Conservation (phyloP, 495 filamentous ascomycete species). For the Aspergillus leporis region DNA sequence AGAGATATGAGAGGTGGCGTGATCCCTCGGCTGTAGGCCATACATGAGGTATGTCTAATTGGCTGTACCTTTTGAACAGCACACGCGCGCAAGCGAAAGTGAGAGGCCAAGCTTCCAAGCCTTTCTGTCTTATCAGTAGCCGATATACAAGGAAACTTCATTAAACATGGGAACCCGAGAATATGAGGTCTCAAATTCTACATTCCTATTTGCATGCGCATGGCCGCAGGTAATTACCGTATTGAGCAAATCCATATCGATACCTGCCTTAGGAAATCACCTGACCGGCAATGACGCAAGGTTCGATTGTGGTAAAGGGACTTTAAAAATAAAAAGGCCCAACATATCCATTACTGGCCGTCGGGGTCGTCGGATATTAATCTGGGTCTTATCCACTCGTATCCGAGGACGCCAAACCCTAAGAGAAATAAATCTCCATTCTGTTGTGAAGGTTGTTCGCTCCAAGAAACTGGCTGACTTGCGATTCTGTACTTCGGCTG, state of each 20-base stretch:
- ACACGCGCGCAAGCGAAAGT: no score
- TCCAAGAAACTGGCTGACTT: not conserved
- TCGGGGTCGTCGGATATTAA: slow-evolving; percentile 14
- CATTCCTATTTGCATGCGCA: not conserved
- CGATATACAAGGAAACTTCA: not conserved
- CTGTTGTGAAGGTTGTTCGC: not conserved
- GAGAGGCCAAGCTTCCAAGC: no score
- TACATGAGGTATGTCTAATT: not conserved
- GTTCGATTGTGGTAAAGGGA: slow-evolving; percentile 7
- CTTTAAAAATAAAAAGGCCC: not conserved
- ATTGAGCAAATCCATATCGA: not conserved
- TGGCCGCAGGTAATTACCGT: not conserved
- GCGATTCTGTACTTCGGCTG: not conserved
- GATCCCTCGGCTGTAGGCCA: not conserved
- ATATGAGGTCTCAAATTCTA: slow-evolving; percentile 5
- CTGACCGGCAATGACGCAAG: slow-evolving; percentile 14
- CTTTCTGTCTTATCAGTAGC: no score
- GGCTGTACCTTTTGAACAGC: not conserved
- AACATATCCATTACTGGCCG: slow-evolving; percentile 1
- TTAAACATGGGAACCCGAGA: not conserved
- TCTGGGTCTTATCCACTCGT: slow-evolving; percentile 8
- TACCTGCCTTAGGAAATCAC: not conserved
- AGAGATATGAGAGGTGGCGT: slow-evolving; percentile 4
- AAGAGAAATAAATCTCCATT: slow-evolving; percentile 1
- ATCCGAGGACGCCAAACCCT: slow-evolving; percentile 8